Conservation (phyloP, 768 basidiomycete species). For the Paxillus involutus region DNA sequence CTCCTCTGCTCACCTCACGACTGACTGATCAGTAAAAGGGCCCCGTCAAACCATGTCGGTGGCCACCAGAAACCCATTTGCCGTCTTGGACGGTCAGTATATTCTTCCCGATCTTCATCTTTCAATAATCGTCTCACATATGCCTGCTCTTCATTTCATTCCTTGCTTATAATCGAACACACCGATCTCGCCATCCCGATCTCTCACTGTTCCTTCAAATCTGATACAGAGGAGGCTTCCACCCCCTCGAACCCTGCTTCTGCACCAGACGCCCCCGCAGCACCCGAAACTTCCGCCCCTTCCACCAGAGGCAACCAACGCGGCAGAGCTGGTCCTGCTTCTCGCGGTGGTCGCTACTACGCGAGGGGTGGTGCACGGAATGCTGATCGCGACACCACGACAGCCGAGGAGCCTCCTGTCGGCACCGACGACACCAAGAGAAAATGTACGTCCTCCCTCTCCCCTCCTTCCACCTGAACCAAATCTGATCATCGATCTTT, state of each 20-base stretch:
- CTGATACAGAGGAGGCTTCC: constrained; percentile 47
- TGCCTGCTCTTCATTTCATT: neutral
- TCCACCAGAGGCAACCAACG: constrained; percentile 46
- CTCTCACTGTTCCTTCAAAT: constrained; percentile 4
- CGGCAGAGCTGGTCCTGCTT: constrained; percentile 53
- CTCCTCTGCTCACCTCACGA: neutral
- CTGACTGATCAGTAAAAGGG: constrained; percentile 41
- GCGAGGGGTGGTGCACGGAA: constrained; percentile 54
- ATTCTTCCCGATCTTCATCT: neutral
- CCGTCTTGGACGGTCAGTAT: constrained; percentile 72
- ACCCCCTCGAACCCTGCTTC: constrained; percentile 39
- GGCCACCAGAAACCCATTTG: constrained; percentile 85
- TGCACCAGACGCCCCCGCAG: constrained; percentile 28
- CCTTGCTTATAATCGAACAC: constrained; percentile 4
- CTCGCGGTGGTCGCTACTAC: constrained; percentile 73
- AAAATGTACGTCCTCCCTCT: constrained; percentile 27
- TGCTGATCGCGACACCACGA: constrained; percentile 37
- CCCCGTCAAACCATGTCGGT: constrained; percentile 85
- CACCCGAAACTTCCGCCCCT: constrained; percentile 38
- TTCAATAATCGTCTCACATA: neutral
- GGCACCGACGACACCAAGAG: constrained; percentile 33
- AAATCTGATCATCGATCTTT: neutral
- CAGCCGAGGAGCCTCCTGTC: constrained; percentile 36
- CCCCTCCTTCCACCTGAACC: neutral
- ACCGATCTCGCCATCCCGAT: constrained; percentile 12